phyloP scores from a whole-genome alignment of 2,329 filamentous ascomycete species.

The Trichoderma pleuroti region DNA sequence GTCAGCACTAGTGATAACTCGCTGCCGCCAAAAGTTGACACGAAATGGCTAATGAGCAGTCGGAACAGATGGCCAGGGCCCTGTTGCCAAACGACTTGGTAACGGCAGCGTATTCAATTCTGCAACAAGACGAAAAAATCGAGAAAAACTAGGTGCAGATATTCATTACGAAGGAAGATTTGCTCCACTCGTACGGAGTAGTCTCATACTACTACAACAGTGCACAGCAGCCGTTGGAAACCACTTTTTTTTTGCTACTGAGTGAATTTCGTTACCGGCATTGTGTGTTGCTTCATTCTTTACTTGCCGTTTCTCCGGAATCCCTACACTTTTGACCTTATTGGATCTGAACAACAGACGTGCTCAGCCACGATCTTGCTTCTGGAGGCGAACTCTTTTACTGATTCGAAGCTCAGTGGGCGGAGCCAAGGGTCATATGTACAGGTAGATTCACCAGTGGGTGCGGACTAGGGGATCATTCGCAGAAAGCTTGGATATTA shows the following conservation, averaged over 20 bases:
- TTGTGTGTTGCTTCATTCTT: neutral
- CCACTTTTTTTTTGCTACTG: neutral
- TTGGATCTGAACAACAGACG: neutral
- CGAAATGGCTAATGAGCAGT: neutral
- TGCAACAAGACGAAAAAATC: neutral
- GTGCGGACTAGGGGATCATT: neutral
- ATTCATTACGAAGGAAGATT: neutral
- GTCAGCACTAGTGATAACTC: conserved; percentile 6
- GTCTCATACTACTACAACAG: neutral
- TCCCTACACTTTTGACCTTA: neutral
- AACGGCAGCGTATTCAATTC: neutral
- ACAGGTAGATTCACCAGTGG: neutral
- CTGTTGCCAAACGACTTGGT: neutral
- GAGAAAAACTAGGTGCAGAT: neutral
- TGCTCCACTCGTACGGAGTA: neutral
- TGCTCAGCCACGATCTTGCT: conserved; percentile 1
- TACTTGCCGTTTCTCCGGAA: neutral
- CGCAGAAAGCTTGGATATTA: neutral
- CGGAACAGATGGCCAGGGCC: neutral
- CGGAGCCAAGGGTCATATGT: neutral
- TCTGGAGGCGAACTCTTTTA: neutral
- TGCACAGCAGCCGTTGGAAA: neutral
- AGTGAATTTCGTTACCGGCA: neutral
- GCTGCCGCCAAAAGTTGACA: conserved; percentile 8
- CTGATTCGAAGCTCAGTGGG: neutral